Conservation (phyloP, 108 stramenopile species). For the Poteriospumella lacustris region DNA sequence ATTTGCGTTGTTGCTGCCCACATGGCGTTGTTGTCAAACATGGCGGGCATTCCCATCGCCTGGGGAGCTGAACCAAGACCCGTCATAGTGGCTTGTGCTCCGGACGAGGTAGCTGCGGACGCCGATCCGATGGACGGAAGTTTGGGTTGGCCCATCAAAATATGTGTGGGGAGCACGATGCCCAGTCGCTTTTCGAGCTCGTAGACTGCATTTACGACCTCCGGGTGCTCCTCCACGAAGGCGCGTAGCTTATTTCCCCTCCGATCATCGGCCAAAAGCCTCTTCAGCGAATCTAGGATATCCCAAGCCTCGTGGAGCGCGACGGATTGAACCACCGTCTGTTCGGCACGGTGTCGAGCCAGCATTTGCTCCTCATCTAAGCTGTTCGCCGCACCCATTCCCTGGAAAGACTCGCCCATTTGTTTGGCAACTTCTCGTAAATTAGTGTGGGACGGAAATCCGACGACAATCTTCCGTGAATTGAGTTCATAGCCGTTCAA, state of each 20-base stretch:
- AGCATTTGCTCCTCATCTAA: no score
- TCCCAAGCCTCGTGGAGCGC: constrained; percentile 25
- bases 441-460: constrained; percentile 4
- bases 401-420: background rate
- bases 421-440: constrained; percentile 21
- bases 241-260: background rate
- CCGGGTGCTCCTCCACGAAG: background rate
- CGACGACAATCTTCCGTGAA: constrained; percentile 52
- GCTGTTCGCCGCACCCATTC: background rate
- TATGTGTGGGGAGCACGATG: background rate
- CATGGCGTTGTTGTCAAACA: no score
- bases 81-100: no score
- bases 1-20: no score
- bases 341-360: background rate
- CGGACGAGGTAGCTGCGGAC: no score
- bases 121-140: no score
- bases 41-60: no score
- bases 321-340: background rate
- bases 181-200: background rate
- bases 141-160: no score
- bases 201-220: background rate
- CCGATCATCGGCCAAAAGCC: constrained; percentile 9
- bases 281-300: constrained; percentile 21
- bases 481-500: constrained; percentile 92
- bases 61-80: no score